These are phyloP conservation scores for Penicillium coffeae DNA, from an alignment of 495 filamentous ascomycete genomes.

Conservation along the genomic window DNA sequence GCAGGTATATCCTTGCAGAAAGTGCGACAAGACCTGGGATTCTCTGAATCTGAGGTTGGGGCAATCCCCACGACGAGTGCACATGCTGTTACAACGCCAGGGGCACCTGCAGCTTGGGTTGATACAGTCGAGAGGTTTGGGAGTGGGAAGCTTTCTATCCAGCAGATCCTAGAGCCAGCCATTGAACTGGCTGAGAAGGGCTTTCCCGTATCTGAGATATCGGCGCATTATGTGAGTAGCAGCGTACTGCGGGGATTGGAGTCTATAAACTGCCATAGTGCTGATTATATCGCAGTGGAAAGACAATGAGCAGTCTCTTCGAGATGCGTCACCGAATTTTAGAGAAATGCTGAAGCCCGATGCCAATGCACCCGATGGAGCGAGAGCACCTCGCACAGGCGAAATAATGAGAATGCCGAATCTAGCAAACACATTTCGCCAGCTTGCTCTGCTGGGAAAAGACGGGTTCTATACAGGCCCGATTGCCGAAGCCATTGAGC, in stretches of 20 bases:
- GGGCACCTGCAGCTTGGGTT: background rate
- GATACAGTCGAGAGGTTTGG: slow-evolving; percentile 5
- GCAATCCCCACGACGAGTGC: too few relatives aligned
- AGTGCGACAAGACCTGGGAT: background rate
- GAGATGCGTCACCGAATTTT: background rate
- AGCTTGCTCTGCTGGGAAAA: background rate
- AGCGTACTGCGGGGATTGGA: too few relatives aligned
- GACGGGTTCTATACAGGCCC: background rate
- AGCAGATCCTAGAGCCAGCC: background rate
- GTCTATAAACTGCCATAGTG: too few relatives aligned
- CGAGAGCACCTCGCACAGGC: background rate
- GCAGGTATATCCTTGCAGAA: background rate
- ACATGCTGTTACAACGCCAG: too few relatives aligned
- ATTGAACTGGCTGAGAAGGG: background rate
- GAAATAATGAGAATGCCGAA: background rate
- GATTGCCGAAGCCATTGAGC: background rate
- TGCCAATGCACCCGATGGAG: background rate
- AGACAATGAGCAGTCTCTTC: background rate
- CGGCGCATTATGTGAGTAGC: background rate
- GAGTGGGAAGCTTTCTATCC: background rate
- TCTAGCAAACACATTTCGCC: background rate
- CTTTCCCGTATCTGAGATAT: background rate
- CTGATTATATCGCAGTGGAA: background rate
- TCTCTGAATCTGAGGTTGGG: background rate
- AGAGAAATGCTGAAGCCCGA: background rate